Base-by-base conservation (phyloP, 225 moss, liverwort and hornwort genomes). In the Anthoceros angustus region DNA sequence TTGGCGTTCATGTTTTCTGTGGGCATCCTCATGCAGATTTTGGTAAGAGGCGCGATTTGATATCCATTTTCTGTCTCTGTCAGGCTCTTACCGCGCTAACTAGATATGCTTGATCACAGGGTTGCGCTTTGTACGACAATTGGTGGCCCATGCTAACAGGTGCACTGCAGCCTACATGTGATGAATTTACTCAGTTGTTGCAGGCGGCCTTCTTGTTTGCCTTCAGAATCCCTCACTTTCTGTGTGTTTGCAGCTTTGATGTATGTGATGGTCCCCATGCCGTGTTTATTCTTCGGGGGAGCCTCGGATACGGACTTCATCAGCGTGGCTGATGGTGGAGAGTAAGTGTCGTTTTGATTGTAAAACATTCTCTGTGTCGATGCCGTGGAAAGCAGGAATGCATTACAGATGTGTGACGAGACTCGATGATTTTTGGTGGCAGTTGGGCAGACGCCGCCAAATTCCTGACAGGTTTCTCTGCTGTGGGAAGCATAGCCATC, bases 121-220 rank as follows among this genome's bases (percentile, higher is more conserved):
- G 92, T 68, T 98, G 98, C 80, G 83, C 73, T 65, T 71, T 98
- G 66, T 98, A 98, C 68, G 92, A 69, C 78, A 98, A 98, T 64
- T 98, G 92, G 98, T 98, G 98, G 98, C 89, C 92, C 9, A 86
- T 98, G 98, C 92, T 98, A 66, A 84, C 84, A 70, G 93, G 93
- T 94, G 82, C 15, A 46, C 7, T 55, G 9, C 40, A 9, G 2
- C 11, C 64, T 64, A 6, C 21, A 55, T 39, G 8, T 39, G 21
- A 11, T 63, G 12, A 21, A 63, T 15, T 7, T 24, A 9, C 6
- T 64, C 32, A 10, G 16, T 15, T 7, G 38, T 64, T 10, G 16
- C 16, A 15, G 9, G 64, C 10, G 40, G 8, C 15, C 39, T 14
- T n/a, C 24, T n/a, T 66, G 66, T 24, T 11, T 41, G 66, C n/a